phyloP scores from a whole-genome alignment of 352 stramenopile species.

The Globisporangium canariense region DNA sequence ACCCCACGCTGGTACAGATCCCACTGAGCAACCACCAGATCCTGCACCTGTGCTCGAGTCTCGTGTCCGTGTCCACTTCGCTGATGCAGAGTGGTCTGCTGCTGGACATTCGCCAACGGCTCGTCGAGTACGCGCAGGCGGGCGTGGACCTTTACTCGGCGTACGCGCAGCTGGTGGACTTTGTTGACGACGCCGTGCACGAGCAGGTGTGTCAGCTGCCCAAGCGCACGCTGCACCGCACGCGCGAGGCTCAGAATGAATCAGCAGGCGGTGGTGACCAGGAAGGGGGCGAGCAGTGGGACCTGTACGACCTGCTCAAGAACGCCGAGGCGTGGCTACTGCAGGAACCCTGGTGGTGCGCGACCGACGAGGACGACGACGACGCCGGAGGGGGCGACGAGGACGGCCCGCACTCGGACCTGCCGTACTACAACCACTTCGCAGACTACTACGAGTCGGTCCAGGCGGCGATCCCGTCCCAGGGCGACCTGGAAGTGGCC shows the following conservation, averaged over 20 bases:
- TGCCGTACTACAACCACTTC: slow-evolving; percentile 49
- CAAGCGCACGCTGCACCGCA: slow-evolving; percentile 37
- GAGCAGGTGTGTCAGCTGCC: slow-evolving; percentile 38
- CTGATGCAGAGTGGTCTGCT: slow-evolving; percentile 36
- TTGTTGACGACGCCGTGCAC: slow-evolving; percentile 46
- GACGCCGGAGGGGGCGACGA: slow-evolving; percentile 30
- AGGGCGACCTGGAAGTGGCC: slow-evolving; percentile 40
- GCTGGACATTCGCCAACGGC: slow-evolving; percentile 42
- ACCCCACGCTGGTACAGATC: slow-evolving; percentile 44
- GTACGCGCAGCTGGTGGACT: slow-evolving; percentile 42
- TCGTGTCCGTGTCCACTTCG: slow-evolving; percentile 44
- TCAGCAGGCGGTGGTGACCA: slow-evolving; percentile 3
- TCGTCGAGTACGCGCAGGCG: slow-evolving; percentile 41
- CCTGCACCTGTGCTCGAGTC: slow-evolving; percentile 50
- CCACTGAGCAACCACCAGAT: slow-evolving; percentile 59
- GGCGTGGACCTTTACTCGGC: slow-evolving; percentile 34
- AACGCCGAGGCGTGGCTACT: slow-evolving; percentile 51
- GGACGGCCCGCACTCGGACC: slow-evolving; percentile 29
- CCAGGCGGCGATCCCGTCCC: slow-evolving; percentile 36
- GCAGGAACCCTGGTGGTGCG: slow-evolving; percentile 52
- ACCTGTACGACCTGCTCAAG: slow-evolving; percentile 59
- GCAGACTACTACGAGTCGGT: slow-evolving; percentile 46
- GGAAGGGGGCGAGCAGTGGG: slow-evolving; percentile 38
- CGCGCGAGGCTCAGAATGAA: slow-evolving; percentile 26
- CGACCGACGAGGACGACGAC: slow-evolving; percentile 41